phyloP scores from a whole-genome alignment of 2,329 filamentous ascomycete genomes.

The Diplodia corticola region DNA sequence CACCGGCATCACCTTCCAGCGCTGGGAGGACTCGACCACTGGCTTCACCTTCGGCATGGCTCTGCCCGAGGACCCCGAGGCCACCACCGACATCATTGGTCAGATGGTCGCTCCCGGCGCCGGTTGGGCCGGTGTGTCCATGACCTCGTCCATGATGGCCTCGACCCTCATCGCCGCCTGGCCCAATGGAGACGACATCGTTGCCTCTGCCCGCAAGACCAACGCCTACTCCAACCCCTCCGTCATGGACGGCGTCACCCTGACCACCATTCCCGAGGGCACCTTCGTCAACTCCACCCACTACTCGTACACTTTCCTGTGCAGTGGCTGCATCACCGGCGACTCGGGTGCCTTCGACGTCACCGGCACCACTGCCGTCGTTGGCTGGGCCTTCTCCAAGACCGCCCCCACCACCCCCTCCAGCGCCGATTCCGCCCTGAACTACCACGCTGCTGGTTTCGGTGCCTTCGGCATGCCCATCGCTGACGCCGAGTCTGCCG shows the following conservation, averaged over 20 bases:
- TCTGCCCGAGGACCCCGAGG: slow-evolving; percentile 48
- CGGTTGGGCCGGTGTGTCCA: slow-evolving; percentile 55
- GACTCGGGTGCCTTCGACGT: slow-evolving; percentile 32
- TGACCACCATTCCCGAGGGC: slow-evolving; percentile 52
- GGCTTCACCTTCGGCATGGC: slow-evolving; percentile 54
- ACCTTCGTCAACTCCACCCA: slow-evolving; percentile 57
- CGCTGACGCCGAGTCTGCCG: slow-evolving; percentile 34
- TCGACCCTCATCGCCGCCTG: slow-evolving; percentile 56
- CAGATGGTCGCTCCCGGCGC: slow-evolving; percentile 50
- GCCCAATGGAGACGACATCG: slow-evolving; percentile 51
- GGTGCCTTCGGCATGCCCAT: slow-evolving; percentile 36
- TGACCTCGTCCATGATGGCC: slow-evolving; percentile 51
- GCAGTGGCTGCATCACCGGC: slow-evolving; percentile 40
- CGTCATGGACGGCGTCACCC: slow-evolving; percentile 42
- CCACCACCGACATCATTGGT: slow-evolving; percentile 54
- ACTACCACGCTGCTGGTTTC: slow-evolving; percentile 37
- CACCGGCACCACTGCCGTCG: slow-evolving; percentile 29
- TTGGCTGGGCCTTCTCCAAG: slow-evolving; percentile 37
- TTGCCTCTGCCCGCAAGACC: slow-evolving; percentile 49
- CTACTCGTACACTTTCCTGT: slow-evolving; percentile 58
- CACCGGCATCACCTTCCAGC: slow-evolving; percentile 37
- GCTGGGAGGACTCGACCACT: slow-evolving; percentile 35
- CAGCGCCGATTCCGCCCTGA: slow-evolving; percentile 29
- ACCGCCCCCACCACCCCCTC: slow-evolving; percentile 32
- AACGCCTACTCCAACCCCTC: slow-evolving; percentile 52